Percentiles rank a stretch among this genome's conserved stretches.
Conservation (phyloP, 352 stramenopile species). For the Phytophthora crassamura region DNA sequence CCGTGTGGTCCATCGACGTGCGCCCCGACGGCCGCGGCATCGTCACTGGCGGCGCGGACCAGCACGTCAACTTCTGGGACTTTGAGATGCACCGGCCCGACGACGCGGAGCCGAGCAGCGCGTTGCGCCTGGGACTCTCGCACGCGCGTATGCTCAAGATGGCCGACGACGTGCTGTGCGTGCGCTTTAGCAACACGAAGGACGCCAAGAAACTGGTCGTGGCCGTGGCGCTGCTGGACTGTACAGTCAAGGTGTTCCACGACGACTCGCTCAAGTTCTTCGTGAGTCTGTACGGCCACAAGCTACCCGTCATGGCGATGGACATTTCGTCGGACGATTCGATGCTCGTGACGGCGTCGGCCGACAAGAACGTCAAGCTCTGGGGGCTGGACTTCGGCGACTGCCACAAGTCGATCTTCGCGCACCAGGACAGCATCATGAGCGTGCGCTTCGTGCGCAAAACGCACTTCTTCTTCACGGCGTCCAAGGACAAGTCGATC, state of each 20-base stretch:
- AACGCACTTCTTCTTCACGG: slow-evolving; percentile 99
- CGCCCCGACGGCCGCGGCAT: slow-evolving; percentile 92
- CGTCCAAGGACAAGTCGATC: slow-evolving; percentile 97
- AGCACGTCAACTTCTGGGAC: slow-evolving; percentile 99
- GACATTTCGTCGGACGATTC: slow-evolving; percentile 98
- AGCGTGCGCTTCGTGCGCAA: slow-evolving; percentile 94
- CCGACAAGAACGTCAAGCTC: slow-evolving; percentile 99
- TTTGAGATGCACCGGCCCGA: slow-evolving; percentile 91
- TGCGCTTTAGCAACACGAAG: slow-evolving; percentile 96
- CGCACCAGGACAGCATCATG: slow-evolving; percentile 99
- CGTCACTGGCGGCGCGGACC: slow-evolving; percentile 96
- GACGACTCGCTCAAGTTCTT: slow-evolving; percentile 99
- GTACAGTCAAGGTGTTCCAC: slow-evolving; percentile 99
- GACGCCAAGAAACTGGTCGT: slow-evolving; percentile 90
- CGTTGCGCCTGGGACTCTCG: slow-evolving; percentile 92
- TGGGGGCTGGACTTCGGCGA: slow-evolving; percentile 99
- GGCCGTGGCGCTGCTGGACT: slow-evolving; percentile 94
- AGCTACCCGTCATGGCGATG: slow-evolving; percentile 98
- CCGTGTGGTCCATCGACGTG: slow-evolving; percentile 98
- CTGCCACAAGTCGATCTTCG: slow-evolving; percentile 99
- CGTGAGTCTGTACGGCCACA: slow-evolving; percentile 99
- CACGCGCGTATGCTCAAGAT: slow-evolving; percentile 98
- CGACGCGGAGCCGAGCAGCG: slow-evolving; percentile 42
- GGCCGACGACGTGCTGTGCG: slow-evolving; percentile 98
- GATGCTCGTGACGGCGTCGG: slow-evolving; percentile 97